Evolutionary conservation across 495 filamentous ascomycete species (phyloP).

Genomic region (Penicillium lagena): DNA sequence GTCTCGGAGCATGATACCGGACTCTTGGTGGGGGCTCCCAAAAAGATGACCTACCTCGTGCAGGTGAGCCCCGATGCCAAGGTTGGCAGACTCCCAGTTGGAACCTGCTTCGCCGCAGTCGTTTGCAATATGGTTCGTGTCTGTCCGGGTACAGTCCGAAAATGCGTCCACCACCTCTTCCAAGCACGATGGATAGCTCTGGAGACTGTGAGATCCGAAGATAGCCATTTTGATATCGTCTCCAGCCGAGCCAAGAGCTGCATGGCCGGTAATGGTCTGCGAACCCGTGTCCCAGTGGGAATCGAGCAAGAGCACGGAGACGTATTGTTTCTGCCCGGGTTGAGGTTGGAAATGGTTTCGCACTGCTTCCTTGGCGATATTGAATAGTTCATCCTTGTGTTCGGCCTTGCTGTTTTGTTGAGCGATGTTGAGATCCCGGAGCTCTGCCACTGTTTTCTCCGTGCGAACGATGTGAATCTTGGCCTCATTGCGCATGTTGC

Average conservation of each 20-base stretch:
- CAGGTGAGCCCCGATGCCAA: slow-evolving; percentile 87
- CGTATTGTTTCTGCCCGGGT: slow-evolving; percentile 75
- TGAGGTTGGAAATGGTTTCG: slow-evolving; percentile 64
- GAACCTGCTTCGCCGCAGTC: slow-evolving; percentile 79
- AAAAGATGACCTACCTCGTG: slow-evolving; percentile 85
- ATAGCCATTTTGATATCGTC: slow-evolving; percentile 75
- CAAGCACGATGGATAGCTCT: slow-evolving; percentile 76
- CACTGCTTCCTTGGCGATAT: slow-evolving; percentile 70
- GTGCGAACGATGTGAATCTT: slow-evolving; percentile 77
- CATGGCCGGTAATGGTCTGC: slow-evolving; percentile 71
- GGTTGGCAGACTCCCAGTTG: slow-evolving; percentile 85
- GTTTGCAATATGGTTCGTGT: slow-evolving; percentile 74
- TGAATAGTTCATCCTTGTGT: slow-evolving; percentile 63
- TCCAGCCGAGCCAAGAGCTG: slow-evolving; percentile 63
- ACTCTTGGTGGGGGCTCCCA: slow-evolving; percentile 81
- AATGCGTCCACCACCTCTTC: slow-evolving; percentile 86
- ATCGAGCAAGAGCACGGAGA: slow-evolving; percentile 77
- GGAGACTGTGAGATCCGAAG: slow-evolving; percentile 83
- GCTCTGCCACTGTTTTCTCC: slow-evolving; percentile 77
- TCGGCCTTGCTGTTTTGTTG: slow-evolving; percentile 68
- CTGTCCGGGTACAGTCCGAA: slow-evolving; percentile 79
- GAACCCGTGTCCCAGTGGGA: slow-evolving; percentile 73
- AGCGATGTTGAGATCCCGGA: slow-evolving; percentile 70
- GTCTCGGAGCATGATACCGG: slow-evolving; percentile 81
- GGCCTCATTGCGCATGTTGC: slow-evolving; percentile 79